phyloP scores from a whole-genome alignment of 345 rosid genomes.

The Aurinia saxatilis region DNA sequence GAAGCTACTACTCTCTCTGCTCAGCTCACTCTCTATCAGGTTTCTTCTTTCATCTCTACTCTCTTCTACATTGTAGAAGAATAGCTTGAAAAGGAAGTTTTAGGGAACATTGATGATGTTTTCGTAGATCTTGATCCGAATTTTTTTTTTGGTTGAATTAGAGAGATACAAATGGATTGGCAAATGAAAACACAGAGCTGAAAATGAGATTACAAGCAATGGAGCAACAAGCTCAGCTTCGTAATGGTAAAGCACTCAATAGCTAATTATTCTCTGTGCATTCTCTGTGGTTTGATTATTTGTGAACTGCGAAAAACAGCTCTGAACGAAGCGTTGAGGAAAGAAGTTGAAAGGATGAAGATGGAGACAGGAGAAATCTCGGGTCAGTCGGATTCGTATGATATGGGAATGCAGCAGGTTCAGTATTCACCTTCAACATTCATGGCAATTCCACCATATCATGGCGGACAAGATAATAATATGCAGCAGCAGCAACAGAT shows the following conservation, averaged over 20 bases:
- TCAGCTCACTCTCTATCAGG: slow-evolving; percentile 75
- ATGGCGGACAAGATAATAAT: slow-evolving; percentile 28
- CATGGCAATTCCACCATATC: slow-evolving; percentile 33
- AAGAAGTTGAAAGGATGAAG: slow-evolving; percentile 65
- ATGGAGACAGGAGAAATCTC: slow-evolving; percentile 50
- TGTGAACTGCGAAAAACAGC: slow-evolving; percentile 26
- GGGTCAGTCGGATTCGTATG: slow-evolving; percentile 34
- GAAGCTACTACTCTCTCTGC: slow-evolving; percentile 82
- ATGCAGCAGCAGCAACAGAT: slow-evolving; percentile 23
- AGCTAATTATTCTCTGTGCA: not conserved
- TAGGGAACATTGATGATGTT: not conserved
- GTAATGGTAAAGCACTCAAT: slow-evolving; percentile 49
- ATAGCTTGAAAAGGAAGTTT: not conserved
- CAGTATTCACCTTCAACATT: slow-evolving; percentile 29
- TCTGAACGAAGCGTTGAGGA: slow-evolving; percentile 53
- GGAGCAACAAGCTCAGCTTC: slow-evolving; percentile 83
- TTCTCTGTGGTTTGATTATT: not conserved
- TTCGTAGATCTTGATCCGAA: not conserved
- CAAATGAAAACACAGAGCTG: slow-evolving; percentile 65
- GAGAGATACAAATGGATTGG: slow-evolving; percentile 71
- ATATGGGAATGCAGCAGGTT: slow-evolving; percentile 44
- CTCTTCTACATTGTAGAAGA: not conserved
- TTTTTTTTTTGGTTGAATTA: slow-evolving; percentile 13
- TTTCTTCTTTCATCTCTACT: slow-evolving; percentile 3
- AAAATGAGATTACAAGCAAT: slow-evolving; percentile 65